These are phyloP conservation scores for Solanum tarapatanum DNA, from an alignment of 257 asterid genomes.

Conservation along the genomic window DNA sequence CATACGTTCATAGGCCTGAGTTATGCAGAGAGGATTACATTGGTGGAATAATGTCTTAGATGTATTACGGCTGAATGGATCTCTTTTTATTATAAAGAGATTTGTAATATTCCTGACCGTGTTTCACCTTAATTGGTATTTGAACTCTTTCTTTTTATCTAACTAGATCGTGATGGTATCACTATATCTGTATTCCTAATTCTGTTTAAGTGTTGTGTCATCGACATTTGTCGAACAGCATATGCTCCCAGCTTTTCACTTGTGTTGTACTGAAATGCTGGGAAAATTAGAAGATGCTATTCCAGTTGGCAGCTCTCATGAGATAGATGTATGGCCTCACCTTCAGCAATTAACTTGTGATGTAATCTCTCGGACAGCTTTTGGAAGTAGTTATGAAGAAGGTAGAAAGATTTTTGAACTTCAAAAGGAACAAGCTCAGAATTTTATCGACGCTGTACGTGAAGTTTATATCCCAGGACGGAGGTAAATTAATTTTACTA, in stretches of 20 bases:
- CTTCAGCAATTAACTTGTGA: conserved; percentile 21
- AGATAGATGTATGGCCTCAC: not conserved
- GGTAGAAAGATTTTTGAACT: conserved; percentile 10
- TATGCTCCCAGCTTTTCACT: conserved; percentile 31
- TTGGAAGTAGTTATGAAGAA: conserved; percentile 42
- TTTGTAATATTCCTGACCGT: not conserved
- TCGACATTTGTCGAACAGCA: conserved; percentile 6
- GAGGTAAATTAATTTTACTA: not conserved
- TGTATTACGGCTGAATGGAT: not conserved
- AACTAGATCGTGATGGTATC: not conserved
- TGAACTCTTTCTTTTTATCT: not conserved
- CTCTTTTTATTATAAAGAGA: not conserved
- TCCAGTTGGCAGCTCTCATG: not conserved
- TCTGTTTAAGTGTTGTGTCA: not conserved
- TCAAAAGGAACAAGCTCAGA: not conserved
- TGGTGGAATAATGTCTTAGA: not conserved
- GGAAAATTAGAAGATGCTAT: not conserved
- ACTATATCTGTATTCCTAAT: not conserved
- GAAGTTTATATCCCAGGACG: not conserved
- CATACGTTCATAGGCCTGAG: not conserved
- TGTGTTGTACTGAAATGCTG: conserved; percentile 26
- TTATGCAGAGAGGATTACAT: not conserved
- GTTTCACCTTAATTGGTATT: not conserved
- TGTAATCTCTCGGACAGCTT: conserved; percentile 37
- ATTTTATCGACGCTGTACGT: not conserved